Conservation (phyloP, 208 protist genomes). For the Novymonas esmeraldas region DNA sequence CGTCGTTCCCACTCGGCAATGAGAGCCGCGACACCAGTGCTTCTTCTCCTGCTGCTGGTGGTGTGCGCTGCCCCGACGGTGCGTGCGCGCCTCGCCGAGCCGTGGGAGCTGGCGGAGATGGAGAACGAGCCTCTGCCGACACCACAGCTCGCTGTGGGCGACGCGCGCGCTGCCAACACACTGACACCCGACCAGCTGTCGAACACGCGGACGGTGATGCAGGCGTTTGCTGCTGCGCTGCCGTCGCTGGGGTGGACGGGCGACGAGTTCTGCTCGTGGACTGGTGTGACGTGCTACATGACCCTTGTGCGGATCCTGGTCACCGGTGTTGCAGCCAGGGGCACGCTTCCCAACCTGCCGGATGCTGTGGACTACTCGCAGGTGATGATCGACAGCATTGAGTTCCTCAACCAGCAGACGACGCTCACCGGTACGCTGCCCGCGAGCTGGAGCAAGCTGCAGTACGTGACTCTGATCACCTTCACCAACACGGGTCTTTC, state of each 20-base stretch:
- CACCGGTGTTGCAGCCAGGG: not conserved
- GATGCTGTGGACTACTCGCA: constrained; percentile 9
- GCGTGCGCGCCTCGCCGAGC: too few species aligned
- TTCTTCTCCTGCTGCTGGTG: too few species aligned
- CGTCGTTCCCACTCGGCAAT: too few species aligned
- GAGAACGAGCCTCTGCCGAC: too few species aligned
- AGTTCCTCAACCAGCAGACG: not conserved
- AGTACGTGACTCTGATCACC: not conserved
- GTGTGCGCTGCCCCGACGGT: too few species aligned
- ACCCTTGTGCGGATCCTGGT: not conserved
- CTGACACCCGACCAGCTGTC: not conserved
- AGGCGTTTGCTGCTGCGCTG: constrained; percentile 3
- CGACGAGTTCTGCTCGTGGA: not conserved
- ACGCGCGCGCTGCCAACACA: too few species aligned
- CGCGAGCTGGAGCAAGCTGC: not conserved
- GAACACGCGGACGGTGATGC: constrained; percentile 10
- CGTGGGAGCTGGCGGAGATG: too few species aligned
- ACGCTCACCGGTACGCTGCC: not conserved
- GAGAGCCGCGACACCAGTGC: too few species aligned
- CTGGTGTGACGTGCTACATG: not conserved
- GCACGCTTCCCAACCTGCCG: constrained; percentile 10
- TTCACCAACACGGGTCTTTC: not conserved
- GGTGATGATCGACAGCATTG: not conserved
- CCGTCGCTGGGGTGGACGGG: constrained; percentile 4
- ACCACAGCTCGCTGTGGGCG: too few species aligned